phyloP scores from a whole-genome alignment of 345 rosid species.

The Eucalyptus erythrocorys region DNA sequence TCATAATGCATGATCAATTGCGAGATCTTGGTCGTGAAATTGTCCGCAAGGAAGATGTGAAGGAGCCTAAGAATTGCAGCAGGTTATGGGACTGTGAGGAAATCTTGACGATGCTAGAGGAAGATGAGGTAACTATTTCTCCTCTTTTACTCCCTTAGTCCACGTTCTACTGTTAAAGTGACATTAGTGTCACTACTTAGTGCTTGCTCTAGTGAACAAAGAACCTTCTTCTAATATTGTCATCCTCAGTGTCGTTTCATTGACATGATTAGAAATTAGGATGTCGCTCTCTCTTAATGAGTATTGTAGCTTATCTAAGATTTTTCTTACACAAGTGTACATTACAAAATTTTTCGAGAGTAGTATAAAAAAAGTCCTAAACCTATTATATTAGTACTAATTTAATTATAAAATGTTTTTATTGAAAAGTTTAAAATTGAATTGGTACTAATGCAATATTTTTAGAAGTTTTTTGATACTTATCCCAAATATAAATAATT shows the following conservation, averaged over 20 bases:
- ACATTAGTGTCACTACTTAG: not conserved
- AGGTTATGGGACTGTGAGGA: not conserved
- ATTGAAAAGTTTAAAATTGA: rapidly evolving
- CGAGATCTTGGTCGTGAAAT: not conserved
- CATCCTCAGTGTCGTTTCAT: too few species aligned
- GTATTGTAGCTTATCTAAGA: not conserved
- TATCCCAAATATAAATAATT: too few species aligned
- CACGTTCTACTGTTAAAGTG: not conserved
- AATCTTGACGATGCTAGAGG: not conserved
- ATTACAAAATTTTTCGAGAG: too few species aligned
- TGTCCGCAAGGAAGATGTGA: not conserved
- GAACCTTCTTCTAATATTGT: not conserved
- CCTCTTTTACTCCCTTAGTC: not conserved
- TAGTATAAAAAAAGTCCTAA: too few species aligned
- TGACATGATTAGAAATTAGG: not conserved
- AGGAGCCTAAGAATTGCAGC: rapidly evolving
- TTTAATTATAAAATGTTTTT: too few species aligned
- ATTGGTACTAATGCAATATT: rapidly evolving
- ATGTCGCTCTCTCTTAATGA: too few species aligned
- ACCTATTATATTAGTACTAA: too few species aligned
- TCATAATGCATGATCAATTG: not conserved
- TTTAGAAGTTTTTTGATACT: rapidly evolving
- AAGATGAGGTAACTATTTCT: not conserved
- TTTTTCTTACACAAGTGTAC: too few species aligned
- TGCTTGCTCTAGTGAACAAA: not conserved